These are phyloP conservation scores for Papiliotrema laurentii DNA, from an alignment of 1,284 basidiomycete genomes.

Conservation along the genomic window DNA sequence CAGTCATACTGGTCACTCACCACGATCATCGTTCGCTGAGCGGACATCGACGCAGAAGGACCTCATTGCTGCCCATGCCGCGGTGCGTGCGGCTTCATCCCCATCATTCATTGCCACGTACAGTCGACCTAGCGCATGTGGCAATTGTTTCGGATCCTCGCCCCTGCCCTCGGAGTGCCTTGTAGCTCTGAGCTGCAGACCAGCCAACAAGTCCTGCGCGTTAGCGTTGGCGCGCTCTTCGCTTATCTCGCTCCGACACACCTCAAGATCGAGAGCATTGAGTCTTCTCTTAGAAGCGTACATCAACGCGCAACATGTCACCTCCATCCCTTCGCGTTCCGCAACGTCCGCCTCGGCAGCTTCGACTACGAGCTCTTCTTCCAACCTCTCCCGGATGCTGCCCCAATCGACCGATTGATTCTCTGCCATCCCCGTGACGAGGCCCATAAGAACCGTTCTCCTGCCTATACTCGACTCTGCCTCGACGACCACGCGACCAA, in stretches of 20 bases:
- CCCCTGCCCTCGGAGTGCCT: no score
- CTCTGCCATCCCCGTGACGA: conserved; percentile 16
- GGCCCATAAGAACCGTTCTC: not conserved
- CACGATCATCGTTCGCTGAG: no score
- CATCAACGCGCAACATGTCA: conserved; percentile 13
- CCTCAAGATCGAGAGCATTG: conserved; percentile 2
- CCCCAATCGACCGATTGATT: conserved; percentile 25
- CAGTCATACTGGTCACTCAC: not conserved
- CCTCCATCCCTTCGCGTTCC: conserved; percentile 3
- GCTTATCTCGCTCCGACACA: not conserved
- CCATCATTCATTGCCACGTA: not conserved
- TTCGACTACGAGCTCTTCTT: conserved; percentile 25
- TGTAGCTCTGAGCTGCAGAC: no score
- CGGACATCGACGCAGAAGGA: no score
- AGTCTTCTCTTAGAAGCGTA: conserved; percentile 10
- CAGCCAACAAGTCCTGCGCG: no score
- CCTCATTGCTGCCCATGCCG: not conserved
- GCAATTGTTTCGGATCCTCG: no score
- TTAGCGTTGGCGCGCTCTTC: no score
- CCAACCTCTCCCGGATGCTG: conserved; percentile 14
- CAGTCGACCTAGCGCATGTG: no score
- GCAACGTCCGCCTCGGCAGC: conserved; percentile 6
- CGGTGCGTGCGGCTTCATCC: not conserved
- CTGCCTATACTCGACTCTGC: not conserved
- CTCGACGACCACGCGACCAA: not conserved